Conservation (phyloP, 495 filamentous ascomycete genomes). For the Halenospora varia region DNA sequence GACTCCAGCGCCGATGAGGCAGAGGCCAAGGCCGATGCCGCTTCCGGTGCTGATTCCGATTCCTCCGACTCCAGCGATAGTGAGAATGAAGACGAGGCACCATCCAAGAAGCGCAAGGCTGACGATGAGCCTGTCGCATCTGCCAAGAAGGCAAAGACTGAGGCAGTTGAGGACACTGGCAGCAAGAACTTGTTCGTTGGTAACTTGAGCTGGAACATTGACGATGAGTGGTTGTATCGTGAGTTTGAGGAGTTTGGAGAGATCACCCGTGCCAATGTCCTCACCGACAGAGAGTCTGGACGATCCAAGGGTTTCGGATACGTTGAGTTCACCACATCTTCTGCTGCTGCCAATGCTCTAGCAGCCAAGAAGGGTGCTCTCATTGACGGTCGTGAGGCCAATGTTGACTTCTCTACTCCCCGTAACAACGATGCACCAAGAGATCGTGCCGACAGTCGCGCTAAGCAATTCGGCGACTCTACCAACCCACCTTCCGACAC, state of each 20-base stretch:
- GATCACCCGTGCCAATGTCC: conserved; percentile 69
- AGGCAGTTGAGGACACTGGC: conserved; percentile 50
- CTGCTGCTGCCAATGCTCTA: conserved; percentile 71
- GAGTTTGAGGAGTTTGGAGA: conserved; percentile 86
- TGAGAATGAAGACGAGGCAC: conserved; percentile 45
- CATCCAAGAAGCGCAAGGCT: conserved; percentile 89
- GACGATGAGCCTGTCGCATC: conserved; percentile 52
- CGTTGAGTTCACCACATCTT: conserved; percentile 76
- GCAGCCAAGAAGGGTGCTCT: conserved; percentile 74
- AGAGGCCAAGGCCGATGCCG: conserved; percentile 29
- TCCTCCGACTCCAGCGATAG: conserved; percentile 40
- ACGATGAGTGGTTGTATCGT: conserved; percentile 82
- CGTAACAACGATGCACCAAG: conserved; percentile 50
- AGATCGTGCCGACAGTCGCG: conserved; percentile 63
- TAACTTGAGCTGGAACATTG: conserved; percentile 91
- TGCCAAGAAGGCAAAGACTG: conserved; percentile 84
- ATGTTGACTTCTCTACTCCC: conserved; percentile 82
- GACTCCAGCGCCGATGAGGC: not conserved
- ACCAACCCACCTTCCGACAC: conserved; percentile 76
- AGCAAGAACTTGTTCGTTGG: conserved; percentile 83
- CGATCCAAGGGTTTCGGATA: conserved; percentile 96
- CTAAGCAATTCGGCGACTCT: conserved; percentile 71
- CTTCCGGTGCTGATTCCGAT: conserved; percentile 32
- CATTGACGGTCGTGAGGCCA: conserved; percentile 80
- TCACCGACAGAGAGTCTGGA: conserved; percentile 76